Conservation (phyloP, 2,329 filamentous ascomycete genomes). For the Sclerotinia spermophila region DNA sequence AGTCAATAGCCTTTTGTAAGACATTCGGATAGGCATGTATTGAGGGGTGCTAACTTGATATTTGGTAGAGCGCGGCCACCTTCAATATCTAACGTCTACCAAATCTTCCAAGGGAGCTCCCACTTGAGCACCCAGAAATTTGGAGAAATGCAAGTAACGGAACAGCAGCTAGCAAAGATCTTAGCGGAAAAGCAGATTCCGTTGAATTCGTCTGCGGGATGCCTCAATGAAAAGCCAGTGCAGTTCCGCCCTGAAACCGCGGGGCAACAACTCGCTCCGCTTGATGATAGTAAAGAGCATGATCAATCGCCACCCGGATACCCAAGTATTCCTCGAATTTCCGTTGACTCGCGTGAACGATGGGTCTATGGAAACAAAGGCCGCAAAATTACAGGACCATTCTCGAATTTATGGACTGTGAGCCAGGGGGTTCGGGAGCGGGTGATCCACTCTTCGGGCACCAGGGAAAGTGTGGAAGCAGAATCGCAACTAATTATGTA, state of each 20-base stretch:
- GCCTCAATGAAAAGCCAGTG: background rate
- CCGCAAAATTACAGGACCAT: background rate
- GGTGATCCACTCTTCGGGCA: background rate
- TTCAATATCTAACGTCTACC: background rate
- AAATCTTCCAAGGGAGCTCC: background rate
- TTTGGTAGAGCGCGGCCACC: background rate
- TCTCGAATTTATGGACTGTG: background rate
- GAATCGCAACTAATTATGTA: background rate
- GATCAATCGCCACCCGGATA: background rate
- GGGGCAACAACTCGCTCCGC: background rate
- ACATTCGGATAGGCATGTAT: background rate
- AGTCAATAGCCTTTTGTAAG: background rate
- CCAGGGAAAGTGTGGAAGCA: background rate
- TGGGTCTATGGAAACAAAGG: background rate
- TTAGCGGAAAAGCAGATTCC: background rate
- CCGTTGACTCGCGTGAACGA: background rate
- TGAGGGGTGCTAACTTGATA: background rate
- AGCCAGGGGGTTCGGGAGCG: background rate
- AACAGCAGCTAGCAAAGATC: background rate
- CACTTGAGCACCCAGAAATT: background rate
- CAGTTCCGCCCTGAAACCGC: background rate
- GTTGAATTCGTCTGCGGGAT: background rate
- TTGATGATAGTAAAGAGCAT: background rate
- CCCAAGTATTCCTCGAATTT: background rate
- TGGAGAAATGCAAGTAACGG: background rate